Evolutionary conservation across 1,284 basidiomycete genomes (phyloP), one percentile per base, ranked within the genome.

Genomic region (Marasmius sp.): DNA sequence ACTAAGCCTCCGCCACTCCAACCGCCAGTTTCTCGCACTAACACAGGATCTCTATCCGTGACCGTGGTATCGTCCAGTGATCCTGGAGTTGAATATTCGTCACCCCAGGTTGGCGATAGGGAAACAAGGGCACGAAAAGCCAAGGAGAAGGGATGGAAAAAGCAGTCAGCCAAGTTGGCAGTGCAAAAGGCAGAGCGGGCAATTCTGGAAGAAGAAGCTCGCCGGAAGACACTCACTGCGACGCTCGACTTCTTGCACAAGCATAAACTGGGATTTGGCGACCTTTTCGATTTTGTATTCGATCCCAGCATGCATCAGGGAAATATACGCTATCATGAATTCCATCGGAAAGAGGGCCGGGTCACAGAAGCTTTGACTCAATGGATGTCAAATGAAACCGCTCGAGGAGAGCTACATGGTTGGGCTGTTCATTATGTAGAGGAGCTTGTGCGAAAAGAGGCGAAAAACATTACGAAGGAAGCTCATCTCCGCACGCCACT

Each of bases 271-370:
- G 48, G 61, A 0, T 55, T 67, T 33, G 61, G 57, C 16, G 63
- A 68, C 37, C 60, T 72, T 5, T 53, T 71, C 33, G 50, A 65
- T 4, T 67, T 66, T 61, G 65, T 72, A 27, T 70, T 70, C 45
- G 62, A 73, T 61, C 71, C 71, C 1, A 16, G 48, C 1, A 60
- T 64, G 36, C 49, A 60, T 16, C 61, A 68, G 34, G 66, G 65
- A 3, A 9, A 22, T 7, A 18, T 48, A 12, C 60, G 66, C 5
- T 68, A 65, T 62, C 50, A 64, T 7, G 59, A 66, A 2, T 70
- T 68, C 55, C 66, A 69, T 41, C 6, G n/a, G 2, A n/a, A 56
- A 11, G 11, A 27, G 11, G 64, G 67, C 0, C 20, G 43, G 12
- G 62, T 63, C 0, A 61, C 63, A 0, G 47, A 57, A 10, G 62